Evolutionary conservation across 371 early-diverging fungal genomes (phyloP).

Genomic region (Mortierella sp.): DNA sequence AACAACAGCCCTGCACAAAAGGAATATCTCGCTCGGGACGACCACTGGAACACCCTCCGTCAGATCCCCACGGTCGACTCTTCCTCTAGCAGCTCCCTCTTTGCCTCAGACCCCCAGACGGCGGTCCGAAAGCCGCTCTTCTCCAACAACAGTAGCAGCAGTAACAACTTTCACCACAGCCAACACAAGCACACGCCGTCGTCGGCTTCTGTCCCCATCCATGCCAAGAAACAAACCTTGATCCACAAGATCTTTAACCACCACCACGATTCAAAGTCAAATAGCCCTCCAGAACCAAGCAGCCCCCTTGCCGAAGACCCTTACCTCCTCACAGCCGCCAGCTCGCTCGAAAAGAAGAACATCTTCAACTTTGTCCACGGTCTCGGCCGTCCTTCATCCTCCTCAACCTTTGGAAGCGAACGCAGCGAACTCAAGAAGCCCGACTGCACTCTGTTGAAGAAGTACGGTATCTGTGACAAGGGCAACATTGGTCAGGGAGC

Average conservation of each 20-base stretch:
- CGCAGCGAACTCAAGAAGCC: conserved; percentile 21
- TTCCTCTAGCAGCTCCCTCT: conserved; percentile 13
- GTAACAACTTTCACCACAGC: too few relatives aligned
- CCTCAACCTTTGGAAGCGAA: conserved; percentile 34
- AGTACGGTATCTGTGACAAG: conserved; percentile 85
- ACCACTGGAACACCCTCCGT: conserved; percentile 37
- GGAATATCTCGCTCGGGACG: conserved; percentile 11
- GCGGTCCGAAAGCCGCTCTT: background rate
- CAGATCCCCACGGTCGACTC: conserved; percentile 50
- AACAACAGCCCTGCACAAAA: background rate
- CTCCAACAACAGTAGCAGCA: conserved; percentile 13
- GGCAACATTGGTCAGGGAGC: conserved; percentile 92
- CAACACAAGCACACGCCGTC: conserved; percentile 9
- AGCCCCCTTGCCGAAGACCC: conserved; percentile 30
- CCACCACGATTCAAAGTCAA: conserved; percentile 45
- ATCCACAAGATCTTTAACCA: conserved; percentile 57
- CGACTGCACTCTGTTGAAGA: conserved; percentile 64
- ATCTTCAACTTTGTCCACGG: conserved; percentile 48
- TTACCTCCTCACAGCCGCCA: conserved; percentile 15
- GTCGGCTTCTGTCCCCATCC: conserved; percentile 14
- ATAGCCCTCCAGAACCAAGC: conserved; percentile 21
- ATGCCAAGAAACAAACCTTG: conserved; percentile 40
- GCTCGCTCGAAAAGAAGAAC: conserved; percentile 48
- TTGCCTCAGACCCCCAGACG: conserved; percentile 5
- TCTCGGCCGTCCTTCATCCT: conserved; percentile 34